phyloP scores from a whole-genome alignment of 805 yeast species.

The Candida ovalis region DNA sequence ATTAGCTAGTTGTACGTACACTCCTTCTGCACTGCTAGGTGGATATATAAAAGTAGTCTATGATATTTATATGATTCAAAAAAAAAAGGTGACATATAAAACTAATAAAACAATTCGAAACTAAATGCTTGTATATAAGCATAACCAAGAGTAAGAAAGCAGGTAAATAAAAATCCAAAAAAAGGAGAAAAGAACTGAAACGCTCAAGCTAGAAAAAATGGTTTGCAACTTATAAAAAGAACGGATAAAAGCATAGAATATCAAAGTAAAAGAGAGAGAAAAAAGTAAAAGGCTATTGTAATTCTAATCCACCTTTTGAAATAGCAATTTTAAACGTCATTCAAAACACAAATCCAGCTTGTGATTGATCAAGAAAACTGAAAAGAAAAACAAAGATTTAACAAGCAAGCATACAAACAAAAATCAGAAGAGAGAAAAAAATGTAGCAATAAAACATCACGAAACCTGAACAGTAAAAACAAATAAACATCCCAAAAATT shows the following conservation, averaged over 20 bases:
- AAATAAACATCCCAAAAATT: neutral
- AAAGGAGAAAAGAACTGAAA: too few species aligned
- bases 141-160: too few species aligned
- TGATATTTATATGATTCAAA: too few species aligned
- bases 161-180: too few species aligned
- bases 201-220: too few species aligned
- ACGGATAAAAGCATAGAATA: neutral
- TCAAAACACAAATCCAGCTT: neutral
- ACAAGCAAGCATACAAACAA: neutral
- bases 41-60: too few species aligned
- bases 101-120: too few species aligned
- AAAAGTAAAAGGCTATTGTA: neutral
- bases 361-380: neutral
- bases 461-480: neutral
- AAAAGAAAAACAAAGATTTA: neutral
- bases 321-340: neutral
- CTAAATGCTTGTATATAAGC: too few species aligned
- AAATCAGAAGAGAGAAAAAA: neutral
- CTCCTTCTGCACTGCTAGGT: too few species aligned
- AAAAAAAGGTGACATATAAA: too few species aligned
- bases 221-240: too few species aligned
- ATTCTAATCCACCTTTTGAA: neutral
- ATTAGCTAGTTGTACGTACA: too few species aligned
- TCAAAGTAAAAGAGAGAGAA: neutral
- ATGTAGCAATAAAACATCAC: neutral